Evolutionary conservation across 2,329 filamentous ascomycete genomes (phyloP).

Genomic region (Macrophomina phaseolina): DNA sequence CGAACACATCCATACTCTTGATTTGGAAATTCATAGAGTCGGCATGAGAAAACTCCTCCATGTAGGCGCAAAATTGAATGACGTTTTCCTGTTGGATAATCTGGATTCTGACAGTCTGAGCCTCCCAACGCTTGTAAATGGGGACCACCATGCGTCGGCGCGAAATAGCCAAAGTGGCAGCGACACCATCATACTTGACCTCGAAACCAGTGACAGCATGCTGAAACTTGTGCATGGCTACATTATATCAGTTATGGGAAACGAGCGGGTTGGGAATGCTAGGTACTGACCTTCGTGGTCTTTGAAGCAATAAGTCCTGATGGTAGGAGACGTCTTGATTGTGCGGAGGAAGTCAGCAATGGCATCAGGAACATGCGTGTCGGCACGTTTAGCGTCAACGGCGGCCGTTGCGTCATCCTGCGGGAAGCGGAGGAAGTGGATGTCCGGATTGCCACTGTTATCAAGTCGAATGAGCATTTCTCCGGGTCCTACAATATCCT

Average conservation of each 20-base stretch:
- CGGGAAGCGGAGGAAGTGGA: constrained; percentile 62
- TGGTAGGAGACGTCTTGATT: constrained; percentile 64
- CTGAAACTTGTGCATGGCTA: constrained; percentile 78
- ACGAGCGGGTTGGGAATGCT: not conserved
- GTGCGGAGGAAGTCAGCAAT: constrained; percentile 68
- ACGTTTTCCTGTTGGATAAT: constrained; percentile 77
- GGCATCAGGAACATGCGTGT: constrained; percentile 59
- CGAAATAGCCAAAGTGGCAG: constrained; percentile 78
- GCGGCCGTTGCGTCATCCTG: constrained; percentile 81
- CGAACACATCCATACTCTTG: constrained; percentile 83
- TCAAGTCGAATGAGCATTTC: constrained; percentile 55
- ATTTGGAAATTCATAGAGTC: constrained; percentile 88
- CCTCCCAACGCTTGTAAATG: constrained; percentile 94
- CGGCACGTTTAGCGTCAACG: constrained; percentile 56
- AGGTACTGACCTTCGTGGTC: constrained; percentile 35
- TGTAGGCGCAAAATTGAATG: constrained; percentile 82
- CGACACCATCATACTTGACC: constrained; percentile 63
- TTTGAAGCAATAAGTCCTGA: constrained; percentile 67
- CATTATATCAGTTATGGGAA: not conserved
- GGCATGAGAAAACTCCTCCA: constrained; percentile 85
- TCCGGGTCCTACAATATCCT: constrained; percentile 45
- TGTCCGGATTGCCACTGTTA: constrained; percentile 42
- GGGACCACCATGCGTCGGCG: constrained; percentile 87
- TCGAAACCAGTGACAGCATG: constrained; percentile 78
- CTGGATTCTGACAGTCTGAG: constrained; percentile 78